Conservation (phyloP, 768 basidiomycete genomes). For the Mycena kentingensis region DNA sequence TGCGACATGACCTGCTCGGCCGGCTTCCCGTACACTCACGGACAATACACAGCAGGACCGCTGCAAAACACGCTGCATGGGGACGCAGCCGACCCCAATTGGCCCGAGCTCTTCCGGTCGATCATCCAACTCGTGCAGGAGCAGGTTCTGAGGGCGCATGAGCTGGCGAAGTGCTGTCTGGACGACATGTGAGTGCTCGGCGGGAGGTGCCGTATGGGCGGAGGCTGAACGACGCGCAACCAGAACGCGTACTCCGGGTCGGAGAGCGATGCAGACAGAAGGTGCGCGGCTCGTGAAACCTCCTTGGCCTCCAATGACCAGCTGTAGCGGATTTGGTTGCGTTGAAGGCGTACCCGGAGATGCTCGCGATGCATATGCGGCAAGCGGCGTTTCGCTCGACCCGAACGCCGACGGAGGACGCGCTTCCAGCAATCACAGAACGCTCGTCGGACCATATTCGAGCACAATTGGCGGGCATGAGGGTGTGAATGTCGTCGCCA, state of each 20-base stretch:
- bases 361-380: constrained; percentile 50
- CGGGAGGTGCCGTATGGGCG: not conserved
- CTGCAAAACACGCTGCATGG: not conserved
- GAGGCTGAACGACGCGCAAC: constrained; percentile 24
- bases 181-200: constrained; percentile 53
- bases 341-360: constrained; percentile 52
- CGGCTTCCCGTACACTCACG: not conserved
- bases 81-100: constrained; percentile 50
- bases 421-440: constrained; percentile 45
- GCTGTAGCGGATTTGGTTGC: constrained; percentile 44
- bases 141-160: constrained; percentile 51
- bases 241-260: constrained; percentile 63
- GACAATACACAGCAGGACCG: too few relatives aligned
- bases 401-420: constrained; percentile 43
- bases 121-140: constrained; percentile 52
- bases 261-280: constrained; percentile 55
- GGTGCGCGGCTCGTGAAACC: constrained; percentile 35
- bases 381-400: constrained; percentile 53
- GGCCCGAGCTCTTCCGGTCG: constrained; percentile 63
- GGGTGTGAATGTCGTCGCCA: constrained; percentile 49
- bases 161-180: constrained; percentile 49
- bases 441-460: constrained; percentile 47
- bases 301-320: not conserved
- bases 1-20: too few relatives aligned
- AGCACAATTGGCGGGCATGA: constrained; percentile 57